A percentile compares a stretch with the other conserved stretches of the same genome.
These are phyloP conservation scores for Polysphondylium violaceum DNA, from an alignment of 78 protist genomes.

Conservation along the genomic window DNA sequence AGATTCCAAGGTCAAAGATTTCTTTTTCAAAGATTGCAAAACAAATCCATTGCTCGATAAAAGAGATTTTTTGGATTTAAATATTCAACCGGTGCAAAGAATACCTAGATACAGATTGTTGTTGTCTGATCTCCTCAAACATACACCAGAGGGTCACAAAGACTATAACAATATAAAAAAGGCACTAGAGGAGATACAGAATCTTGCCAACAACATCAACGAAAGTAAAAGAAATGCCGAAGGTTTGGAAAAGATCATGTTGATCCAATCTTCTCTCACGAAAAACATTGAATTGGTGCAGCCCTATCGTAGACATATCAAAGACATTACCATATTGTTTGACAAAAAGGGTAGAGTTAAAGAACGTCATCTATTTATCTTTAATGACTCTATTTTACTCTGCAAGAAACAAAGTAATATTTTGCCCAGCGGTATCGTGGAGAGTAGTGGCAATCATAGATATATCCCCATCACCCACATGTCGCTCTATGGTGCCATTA, in stretches of 20 bases:
- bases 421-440: background rate
- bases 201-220: constrained; percentile 48
- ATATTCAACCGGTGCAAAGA: constrained; percentile 78
- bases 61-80: constrained; percentile 60
- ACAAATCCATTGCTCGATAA: constrained; percentile 3
- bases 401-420: constrained; percentile 30
- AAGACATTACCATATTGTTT: constrained; percentile 38
- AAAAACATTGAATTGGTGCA: constrained; percentile 56
- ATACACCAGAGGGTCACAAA: constrained; percentile 51
- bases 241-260: constrained; percentile 62
- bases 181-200: constrained; percentile 48
- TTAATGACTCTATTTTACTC: constrained; percentile 48
- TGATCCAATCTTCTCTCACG: constrained; percentile 44
- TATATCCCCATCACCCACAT: constrained; percentile 15
- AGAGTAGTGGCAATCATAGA: constrained; percentile 8
- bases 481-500: constrained; percentile 5
- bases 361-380: constrained; percentile 55
- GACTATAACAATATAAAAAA: constrained; percentile 43
- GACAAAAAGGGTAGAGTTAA: constrained; percentile 53
- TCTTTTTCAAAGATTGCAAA: constrained; percentile 64
- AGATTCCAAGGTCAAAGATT: constrained; percentile 55
- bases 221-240: constrained; percentile 77
- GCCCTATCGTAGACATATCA: constrained; percentile 51
- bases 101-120: constrained; percentile 73
- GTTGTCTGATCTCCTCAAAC: constrained; percentile 24